Base-by-base conservation (phyloP, 176 grass and related monocot genomes). In the Oryza punctata region DNA sequence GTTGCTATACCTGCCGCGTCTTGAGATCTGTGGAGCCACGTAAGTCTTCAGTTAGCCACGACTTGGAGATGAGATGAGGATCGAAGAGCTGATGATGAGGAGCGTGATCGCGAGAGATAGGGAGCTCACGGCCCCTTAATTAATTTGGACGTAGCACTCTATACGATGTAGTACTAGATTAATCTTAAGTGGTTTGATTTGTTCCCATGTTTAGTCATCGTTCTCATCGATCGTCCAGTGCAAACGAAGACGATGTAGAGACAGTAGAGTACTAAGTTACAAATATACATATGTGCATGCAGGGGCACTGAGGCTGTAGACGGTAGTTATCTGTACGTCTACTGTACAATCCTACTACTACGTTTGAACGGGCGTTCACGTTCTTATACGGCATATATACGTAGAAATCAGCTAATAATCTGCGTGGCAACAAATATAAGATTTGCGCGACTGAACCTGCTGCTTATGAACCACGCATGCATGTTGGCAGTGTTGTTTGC, bases 11-110 rank as follows among this genome's bases (percentile, higher is more conserved):
- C 3, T 10, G 69, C 37, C 9, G 41, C 11, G 1, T 11, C 46
- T 6, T 35, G 15, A 13, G 52, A 27, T 79, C 29, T 4, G 18
- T 21, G 76, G 10, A 78, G n/a, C 60, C 1, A 75, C 61, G 40
- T 45, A 77, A 47, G 27, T 64, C 45, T 52, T 69, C 44, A 10
- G 6, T 6, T 26, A 24, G 35, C 70, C 46, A 43, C 77, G 38
- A 14, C 5, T 41, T 86, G 67, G 68, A 64, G 84, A 80, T 80
- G 68, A 49, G 76, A 73, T 80, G 67, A 72, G 68, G 73, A 50
- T 26, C 4, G 2, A 27, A 11, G 40, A 52, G 16, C 21, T 60
- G 54, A 60, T 60, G 19, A 10, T 23, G 54, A 38, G 1, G 46
- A 12, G 10, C 19, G 1, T 27, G 65, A 43, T 2, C 0, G 29